These are phyloP conservation scores for Oryza officinalis DNA, from an alignment of 176 grass and related monocot species.

Conservation along the genomic window DNA sequence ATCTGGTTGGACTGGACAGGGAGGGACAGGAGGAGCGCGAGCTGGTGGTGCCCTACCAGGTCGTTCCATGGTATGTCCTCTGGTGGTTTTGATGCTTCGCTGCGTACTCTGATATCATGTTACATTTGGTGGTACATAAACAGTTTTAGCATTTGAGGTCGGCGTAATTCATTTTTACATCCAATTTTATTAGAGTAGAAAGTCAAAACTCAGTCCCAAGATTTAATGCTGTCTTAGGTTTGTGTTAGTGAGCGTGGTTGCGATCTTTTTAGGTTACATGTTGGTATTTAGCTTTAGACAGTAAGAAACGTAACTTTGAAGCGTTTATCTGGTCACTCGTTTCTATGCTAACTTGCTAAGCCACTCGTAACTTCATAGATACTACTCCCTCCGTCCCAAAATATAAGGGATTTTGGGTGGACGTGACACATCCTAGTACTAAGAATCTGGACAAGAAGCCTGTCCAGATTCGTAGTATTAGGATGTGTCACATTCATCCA, in stretches of 20 bases:
- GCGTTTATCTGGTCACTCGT: background rate
- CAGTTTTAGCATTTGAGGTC: background rate
- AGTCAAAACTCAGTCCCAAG: background rate
- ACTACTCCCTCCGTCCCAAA: no score
- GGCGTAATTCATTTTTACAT: background rate
- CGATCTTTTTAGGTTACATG: background rate
- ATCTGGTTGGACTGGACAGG: slow-evolving; percentile 33
- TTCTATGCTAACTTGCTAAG: background rate
- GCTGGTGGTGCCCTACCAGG: slow-evolving; percentile 61
- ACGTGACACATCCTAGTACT: no score
- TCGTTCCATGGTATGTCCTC: slow-evolving; percentile 57
- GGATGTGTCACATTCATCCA: no score
- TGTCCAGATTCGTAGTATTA: no score
- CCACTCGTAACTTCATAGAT: background rate
- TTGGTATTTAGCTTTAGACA: background rate
- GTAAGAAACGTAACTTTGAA: background rate
- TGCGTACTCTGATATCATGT: no score
- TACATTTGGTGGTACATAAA: no score
- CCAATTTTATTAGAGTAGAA: background rate
- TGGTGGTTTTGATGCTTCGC: background rate
- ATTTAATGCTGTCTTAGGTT: background rate
- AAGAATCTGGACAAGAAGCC: no score
- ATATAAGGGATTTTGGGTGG: no score
- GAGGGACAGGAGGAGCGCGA: slow-evolving; percentile 39
- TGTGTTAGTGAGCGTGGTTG: background rate